phyloP scores from a whole-genome alignment of 129 eudicot genomes.

The Flaveria ramosissima region DNA sequence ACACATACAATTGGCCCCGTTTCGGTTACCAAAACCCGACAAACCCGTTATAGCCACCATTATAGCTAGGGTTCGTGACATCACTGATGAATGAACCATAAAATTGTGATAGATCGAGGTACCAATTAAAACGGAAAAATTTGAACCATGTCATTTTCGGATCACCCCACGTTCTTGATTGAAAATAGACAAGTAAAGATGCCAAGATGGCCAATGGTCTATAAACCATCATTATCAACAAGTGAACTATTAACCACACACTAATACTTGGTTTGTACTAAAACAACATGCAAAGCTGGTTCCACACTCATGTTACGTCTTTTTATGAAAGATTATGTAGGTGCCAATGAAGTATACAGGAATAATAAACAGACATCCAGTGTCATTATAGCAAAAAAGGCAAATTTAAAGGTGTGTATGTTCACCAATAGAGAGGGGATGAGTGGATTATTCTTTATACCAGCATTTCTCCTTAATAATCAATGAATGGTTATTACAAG shows the following conservation, averaged over 20 bases:
- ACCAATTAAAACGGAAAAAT: not conserved
- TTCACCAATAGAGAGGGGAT: too few relatives aligned
- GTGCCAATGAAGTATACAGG: not conserved
- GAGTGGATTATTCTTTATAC: not conserved
- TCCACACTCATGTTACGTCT: slow-evolving; percentile 27
- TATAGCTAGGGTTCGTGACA: not conserved
- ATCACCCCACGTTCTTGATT: slow-evolving; percentile 27
- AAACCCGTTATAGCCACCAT: too few relatives aligned
- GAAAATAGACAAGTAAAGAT: slow-evolving; percentile 4
- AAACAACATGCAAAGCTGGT: not conserved
- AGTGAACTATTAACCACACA: slow-evolving; percentile 20
- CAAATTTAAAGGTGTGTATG: not conserved
- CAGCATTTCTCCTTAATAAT: too few relatives aligned
- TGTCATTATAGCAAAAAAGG: not conserved
- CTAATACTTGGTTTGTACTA: slow-evolving; percentile 27
- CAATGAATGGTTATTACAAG: not conserved
- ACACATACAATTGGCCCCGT: too few relatives aligned
- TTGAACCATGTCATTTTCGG: slow-evolving; percentile 16
- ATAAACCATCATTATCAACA: slow-evolving; percentile 18
- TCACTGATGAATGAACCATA: not conserved
- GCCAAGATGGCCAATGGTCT: not conserved
- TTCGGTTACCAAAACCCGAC: too few relatives aligned
- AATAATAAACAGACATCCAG: not conserved
- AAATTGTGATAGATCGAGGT: not conserved
- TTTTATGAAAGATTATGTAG: not conserved